phyloP scores from a whole-genome alignment of 495 filamentous ascomycete species.

The Xylaria palmicola region DNA sequence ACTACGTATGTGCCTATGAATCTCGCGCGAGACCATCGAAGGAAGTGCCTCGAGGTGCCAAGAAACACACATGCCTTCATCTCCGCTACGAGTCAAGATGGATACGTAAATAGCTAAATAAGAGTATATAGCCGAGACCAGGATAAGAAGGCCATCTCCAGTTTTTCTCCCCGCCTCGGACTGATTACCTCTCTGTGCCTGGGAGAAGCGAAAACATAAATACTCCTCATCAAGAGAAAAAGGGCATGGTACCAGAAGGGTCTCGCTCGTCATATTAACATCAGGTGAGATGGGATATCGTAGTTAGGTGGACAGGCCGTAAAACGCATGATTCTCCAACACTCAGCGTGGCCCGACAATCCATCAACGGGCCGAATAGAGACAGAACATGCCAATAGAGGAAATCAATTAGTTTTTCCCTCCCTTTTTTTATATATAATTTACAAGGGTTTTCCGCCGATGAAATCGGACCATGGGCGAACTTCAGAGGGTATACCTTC shows the following conservation, averaged over 20 bases:
- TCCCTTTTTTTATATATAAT: no score
- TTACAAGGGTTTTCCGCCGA: constrained; percentile 87
- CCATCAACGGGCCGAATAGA: background rate
- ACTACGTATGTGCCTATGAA: background rate
- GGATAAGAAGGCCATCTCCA: background rate
- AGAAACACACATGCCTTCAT: background rate
- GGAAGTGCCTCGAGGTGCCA: background rate
- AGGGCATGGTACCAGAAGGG: background rate
- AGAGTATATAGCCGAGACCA: background rate
- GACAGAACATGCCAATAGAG: background rate
- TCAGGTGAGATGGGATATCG: background rate
- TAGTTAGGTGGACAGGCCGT: background rate
- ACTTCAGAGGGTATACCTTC: constrained; percentile 87
- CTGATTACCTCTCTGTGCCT: background rate
- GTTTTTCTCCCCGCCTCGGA: background rate
- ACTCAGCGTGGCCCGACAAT: background rate
- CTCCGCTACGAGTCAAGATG: background rate
- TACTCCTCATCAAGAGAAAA: background rate
- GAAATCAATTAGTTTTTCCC: constrained; percentile 8
- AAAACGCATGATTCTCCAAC: constrained; percentile 5
- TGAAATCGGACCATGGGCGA: constrained; percentile 89
- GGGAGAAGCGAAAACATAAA: constrained; percentile 13
- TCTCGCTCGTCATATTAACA: background rate
- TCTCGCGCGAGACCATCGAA: background rate
- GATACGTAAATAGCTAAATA: background rate